Evolutionary conservation across 1,284 basidiomycete species (phyloP), one percentile per base, ranked within the genome.

Genomic region (Microbotryum lychnidis-dioicae): DNA sequence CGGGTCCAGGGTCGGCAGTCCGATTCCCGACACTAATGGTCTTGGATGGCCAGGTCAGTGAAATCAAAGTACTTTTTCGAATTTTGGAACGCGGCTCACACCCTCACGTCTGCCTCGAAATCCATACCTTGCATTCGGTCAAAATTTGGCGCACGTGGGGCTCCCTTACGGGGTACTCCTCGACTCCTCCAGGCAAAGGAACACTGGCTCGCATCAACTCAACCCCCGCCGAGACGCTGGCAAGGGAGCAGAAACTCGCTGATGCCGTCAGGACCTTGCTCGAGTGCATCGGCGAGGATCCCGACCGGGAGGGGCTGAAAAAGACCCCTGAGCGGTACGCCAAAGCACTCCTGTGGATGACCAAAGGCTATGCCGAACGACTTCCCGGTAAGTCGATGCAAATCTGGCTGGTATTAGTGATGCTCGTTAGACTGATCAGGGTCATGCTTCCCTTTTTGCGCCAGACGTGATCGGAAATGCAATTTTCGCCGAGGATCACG

Each of bases 281-380:
- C 52, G 92, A 97, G 73, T 97, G 93, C 74, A 91, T 99, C 63
- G 96, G 96, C 55, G 96, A 99, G 77, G 96, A 98, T 79, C 96
- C 96, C 2, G 84, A 92, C 73, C 82, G 96, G 50, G 91, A 94
- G 72, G 96, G 96, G 10, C 80, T 99, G 33, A 78, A 85, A 54
- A 84, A 86, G 68, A 99, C 96, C 1, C 96, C 96, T 18, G 90
- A 94, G 71, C 82, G 96, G 50, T 99, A 97, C 77, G 94, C 93
- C 33, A 89, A 98, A 76, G 93, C 96, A 31, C 79, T 99, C 58
- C 84, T 99, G 80, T 98, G 92, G 92, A 97, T 98, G 93, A 98
- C 96, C 44, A 87, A 88, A 73, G 96, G 96, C 4, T 99, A 99
- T 77, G 96, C 97, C 75, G 93, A 97, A 76, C 83, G 89, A 67